These are phyloP conservation scores for Ogataea degrootiae DNA, from an alignment of 805 yeast genomes.

Conservation along the genomic window DNA sequence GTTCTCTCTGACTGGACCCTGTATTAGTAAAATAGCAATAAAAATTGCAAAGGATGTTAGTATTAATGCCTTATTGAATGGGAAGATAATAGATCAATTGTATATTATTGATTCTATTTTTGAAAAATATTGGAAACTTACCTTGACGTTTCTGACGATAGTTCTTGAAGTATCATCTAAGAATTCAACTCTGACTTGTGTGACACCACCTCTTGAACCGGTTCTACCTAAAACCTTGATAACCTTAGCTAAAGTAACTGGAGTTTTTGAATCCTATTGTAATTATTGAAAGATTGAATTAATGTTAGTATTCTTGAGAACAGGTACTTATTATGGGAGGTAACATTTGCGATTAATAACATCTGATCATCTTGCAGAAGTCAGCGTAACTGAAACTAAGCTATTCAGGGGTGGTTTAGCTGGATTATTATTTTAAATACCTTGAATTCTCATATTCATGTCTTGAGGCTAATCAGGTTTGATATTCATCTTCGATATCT, in stretches of 20 bases:
- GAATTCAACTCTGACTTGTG: slow-evolving; percentile 97
- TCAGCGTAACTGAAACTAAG: no score
- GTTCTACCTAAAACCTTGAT: slow-evolving; percentile 99
- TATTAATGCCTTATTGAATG: background rate
- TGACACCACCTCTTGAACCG: slow-evolving; percentile 99
- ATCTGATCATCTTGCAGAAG: no score
- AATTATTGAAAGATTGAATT: background rate
- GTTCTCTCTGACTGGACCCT: slow-evolving; percentile 94
- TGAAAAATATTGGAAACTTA: slow-evolving; percentile 2
- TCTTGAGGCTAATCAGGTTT: no score
- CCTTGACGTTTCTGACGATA: slow-evolving; percentile 91
- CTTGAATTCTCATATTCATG: no score
- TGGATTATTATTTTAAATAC: no score
- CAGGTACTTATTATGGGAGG: background rate
- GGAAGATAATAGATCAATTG: background rate
- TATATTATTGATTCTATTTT: background rate
- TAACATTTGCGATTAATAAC: no score
- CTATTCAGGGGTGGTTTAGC: no score
- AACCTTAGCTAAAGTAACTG: slow-evolving; percentile 99
- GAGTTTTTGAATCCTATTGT: slow-evolving; percentile 61
- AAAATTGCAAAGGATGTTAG: slow-evolving; percentile 5
- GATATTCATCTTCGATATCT: no score
- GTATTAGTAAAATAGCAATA: slow-evolving; percentile 6
- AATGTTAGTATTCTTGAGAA: slow-evolving; percentile 5
- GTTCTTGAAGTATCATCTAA: slow-evolving; percentile 93